phyloP scores from a whole-genome alignment of 1,284 basidiomycete species.

The Rhodofomes roseus region DNA sequence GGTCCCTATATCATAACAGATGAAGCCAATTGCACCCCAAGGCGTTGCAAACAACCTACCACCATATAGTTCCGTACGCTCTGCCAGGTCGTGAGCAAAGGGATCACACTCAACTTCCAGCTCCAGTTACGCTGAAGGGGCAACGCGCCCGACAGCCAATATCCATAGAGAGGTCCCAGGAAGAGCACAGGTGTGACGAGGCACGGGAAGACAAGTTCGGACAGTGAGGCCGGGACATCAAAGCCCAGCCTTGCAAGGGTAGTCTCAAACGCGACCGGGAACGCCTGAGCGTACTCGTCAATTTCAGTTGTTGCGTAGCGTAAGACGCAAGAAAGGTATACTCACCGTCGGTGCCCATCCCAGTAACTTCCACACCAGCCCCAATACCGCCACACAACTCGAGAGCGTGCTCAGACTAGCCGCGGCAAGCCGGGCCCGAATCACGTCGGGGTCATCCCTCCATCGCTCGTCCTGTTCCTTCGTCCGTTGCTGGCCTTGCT shows the following conservation, averaged over 20 bases:
- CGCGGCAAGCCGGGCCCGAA: conserved; percentile 60
- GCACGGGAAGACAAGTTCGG: conserved; percentile 43
- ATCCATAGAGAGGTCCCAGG: conserved; percentile 76
- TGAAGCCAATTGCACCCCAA: neutral
- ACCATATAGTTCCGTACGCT: conserved; percentile 77
- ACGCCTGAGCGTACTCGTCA: neutral
- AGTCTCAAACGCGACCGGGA: conserved; percentile 15
- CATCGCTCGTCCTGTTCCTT: conserved; percentile 39
- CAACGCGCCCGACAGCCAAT: conserved; percentile 50
- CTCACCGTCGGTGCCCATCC: conserved; percentile 30
- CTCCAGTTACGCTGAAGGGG: conserved; percentile 62
- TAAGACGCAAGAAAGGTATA: neutral
- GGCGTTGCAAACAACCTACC: conserved; percentile 44
- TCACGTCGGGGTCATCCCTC: conserved; percentile 74
- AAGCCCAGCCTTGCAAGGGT: conserved; percentile 28
- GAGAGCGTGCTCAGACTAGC: conserved; percentile 54
- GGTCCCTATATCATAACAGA: conserved; percentile 58
- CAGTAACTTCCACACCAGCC: conserved; percentile 32
- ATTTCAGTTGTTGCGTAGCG: too few species aligned
- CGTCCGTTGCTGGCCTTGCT: conserved; percentile 17
- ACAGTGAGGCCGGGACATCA: conserved; percentile 16
- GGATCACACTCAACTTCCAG: conserved; percentile 36
- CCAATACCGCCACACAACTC: conserved; percentile 44
- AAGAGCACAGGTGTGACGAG: conserved; percentile 80
- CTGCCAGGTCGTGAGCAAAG: conserved; percentile 45